Percentiles rank a stretch among this genome's conserved stretches.
Conservation (phyloP, 2,329 filamentous ascomycete species). For the Fusarium xyrophilum region DNA sequence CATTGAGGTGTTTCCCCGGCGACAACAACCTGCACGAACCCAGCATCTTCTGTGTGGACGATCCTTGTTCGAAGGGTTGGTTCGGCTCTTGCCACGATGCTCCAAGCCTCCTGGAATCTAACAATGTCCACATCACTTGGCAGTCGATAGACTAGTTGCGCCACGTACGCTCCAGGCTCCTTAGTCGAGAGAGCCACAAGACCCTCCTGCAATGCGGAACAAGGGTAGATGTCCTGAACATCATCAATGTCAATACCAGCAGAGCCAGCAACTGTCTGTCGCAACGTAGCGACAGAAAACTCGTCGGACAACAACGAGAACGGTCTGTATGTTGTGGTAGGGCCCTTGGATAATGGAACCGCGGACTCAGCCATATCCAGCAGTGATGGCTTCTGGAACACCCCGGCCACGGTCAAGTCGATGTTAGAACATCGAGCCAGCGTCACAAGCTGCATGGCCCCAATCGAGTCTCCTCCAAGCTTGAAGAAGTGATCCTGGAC, state of each 20-base stretch:
- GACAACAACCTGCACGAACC: conserved; percentile 32
- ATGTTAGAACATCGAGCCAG: conserved; percentile 49
- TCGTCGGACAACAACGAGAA: conserved; percentile 22
- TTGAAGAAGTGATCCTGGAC: conserved; percentile 52
- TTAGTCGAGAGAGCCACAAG: conserved; percentile 33
- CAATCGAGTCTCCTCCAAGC: conserved; percentile 49
- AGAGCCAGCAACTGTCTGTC: background rate
- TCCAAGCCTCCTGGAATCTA: conserved; percentile 30
- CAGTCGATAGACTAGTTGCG: conserved; percentile 29
- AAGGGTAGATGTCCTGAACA: conserved; percentile 31
- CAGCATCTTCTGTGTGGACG: conserved; percentile 21
- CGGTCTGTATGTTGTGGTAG: background rate
- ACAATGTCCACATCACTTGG: background rate
- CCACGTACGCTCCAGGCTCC: conserved; percentile 31
- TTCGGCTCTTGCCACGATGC: conserved; percentile 8
- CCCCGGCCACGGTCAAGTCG: conserved; percentile 52
- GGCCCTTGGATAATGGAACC: conserved; percentile 9
- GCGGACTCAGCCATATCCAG: conserved; percentile 34
- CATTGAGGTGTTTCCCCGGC: conserved; percentile 15
- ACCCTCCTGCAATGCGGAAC: conserved; percentile 33
- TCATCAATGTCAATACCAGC: background rate
- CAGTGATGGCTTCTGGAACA: conserved; percentile 46
- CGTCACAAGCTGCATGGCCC: conserved; percentile 37
- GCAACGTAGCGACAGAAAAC: background rate
- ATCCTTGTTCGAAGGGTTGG: conserved; percentile 31